Evolutionary conservation across 1,139 yeast species (phyloP), one percentile per base, ranked within the genome.

Genomic region (Suhomyces panamericanus): DNA sequence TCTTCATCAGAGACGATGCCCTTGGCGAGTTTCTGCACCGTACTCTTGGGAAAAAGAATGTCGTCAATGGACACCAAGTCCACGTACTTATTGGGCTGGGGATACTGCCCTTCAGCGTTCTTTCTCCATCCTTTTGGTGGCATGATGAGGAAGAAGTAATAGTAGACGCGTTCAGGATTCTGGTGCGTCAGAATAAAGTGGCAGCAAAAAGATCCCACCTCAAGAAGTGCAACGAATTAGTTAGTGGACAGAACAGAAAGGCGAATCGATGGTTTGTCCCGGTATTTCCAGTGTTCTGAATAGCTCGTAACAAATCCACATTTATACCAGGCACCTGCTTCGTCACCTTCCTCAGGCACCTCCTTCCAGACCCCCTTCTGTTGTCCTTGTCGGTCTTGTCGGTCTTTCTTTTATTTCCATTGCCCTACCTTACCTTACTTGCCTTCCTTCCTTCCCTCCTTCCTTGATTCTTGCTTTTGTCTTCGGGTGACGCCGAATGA

Each of bases 41-140:
- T 80, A 16, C 86, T 66, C 50, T 77, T 73, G 3, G 93, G 93
- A 53, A 86, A 86, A 22, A 86, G 63, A 28, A 85, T 72, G 41
- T 83, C 88, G 44, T 85, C 89, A 10, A 85, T 83, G 0, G 88
- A 79, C 4, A 81, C 73, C 42, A 73, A 68, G 44, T 83, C 88
- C 14, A 74, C 70, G 29, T 81, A 84, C 45, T 75, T 73, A n/a
- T 70, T 70, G 8, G 81, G 70, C 39, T 60, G 71, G 1, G 84
- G 84, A 50, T 75, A 78, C 33, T 78, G 75, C 6, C 86, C 88
- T 44, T 82, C 88, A 1, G 85, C 81, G 58, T 81, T 85, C 59
- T 83, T 85, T 68, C 87, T 83, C 90, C 89, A 84, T 38, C 90
- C 89, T 63, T 85, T 85, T 59, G 90, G 90, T 49, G 93, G 90